A percentile compares a stretch with the other conserved stretches of the same genome.
Evolutionary conservation across 2,329 filamentous ascomycete genomes (phyloP).

Genomic region (Golovinomyces cichoracearum): DNA sequence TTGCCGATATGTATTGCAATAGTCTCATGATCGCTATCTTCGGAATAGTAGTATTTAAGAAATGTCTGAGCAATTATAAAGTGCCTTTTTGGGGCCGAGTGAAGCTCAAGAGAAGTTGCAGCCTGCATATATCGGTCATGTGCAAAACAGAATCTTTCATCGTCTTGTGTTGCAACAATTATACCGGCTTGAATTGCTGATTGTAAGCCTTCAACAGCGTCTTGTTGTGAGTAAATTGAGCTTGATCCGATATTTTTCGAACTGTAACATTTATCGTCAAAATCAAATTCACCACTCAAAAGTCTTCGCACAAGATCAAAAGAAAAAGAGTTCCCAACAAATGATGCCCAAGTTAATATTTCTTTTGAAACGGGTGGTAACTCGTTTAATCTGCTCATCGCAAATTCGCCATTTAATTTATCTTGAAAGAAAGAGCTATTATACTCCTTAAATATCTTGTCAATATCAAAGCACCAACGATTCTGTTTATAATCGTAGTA

Average conservation of each 20-base stretch:
- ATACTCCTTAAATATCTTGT: constrained; percentile 67
- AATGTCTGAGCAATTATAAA: constrained; percentile 66
- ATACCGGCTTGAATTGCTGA: constrained; percentile 56
- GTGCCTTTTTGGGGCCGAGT: constrained; percentile 56
- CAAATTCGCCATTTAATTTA: constrained; percentile 58
- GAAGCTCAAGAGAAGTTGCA: constrained; percentile 41
- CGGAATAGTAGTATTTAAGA: constrained; percentile 39
- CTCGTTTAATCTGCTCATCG: constrained; percentile 51
- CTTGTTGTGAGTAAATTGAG: constrained; percentile 29
- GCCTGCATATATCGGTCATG: constrained; percentile 72
- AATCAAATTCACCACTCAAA: constrained; percentile 48
- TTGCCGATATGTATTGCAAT: constrained; percentile 62
- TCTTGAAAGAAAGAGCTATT: constrained; percentile 53
- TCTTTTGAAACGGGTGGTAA: constrained; percentile 47
- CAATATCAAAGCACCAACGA: constrained; percentile 63
- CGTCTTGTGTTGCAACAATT: constrained; percentile 54
- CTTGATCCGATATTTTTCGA: constrained; percentile 15
- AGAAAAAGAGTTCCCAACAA: constrained; percentile 61
- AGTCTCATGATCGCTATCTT: constrained; percentile 39
- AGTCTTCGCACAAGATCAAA: constrained; percentile 57
- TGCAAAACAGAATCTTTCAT: constrained; percentile 67
- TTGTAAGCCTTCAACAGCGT: constrained; percentile 56
- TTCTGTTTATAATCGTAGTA: constrained; percentile 73
- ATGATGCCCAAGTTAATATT: constrained; percentile 63
- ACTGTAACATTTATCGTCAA: constrained; percentile 18